Evolutionary conservation across 176 grass and related monocot genomes (phyloP).

Genomic region (Lolium perenne): DNA sequence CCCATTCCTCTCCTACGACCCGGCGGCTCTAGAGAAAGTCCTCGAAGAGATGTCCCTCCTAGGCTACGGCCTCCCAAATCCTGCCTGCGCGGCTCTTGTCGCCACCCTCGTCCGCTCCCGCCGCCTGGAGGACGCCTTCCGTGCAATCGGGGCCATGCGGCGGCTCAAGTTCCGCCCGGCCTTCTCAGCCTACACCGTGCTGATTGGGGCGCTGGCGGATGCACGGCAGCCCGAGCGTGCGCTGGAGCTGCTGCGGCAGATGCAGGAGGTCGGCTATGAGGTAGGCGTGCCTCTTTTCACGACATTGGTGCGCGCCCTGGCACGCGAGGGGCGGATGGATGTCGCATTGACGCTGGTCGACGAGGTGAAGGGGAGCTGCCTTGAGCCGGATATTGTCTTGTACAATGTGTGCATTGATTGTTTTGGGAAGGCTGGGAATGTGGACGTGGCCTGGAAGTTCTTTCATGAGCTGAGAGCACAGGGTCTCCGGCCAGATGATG

Average conservation of each 20-base stretch:
- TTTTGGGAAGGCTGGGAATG: constrained; percentile 89
- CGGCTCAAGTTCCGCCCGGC: constrained; percentile 85
- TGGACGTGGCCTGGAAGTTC: constrained; percentile 97
- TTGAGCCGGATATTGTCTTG: constrained; percentile 73
- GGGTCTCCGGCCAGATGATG: constrained; percentile 75
- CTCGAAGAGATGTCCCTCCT: constrained; percentile 86
- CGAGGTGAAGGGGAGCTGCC: constrained; percentile 82
- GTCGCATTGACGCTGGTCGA: constrained; percentile 63
- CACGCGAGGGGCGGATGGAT: constrained; percentile 61
- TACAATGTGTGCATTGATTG: constrained; percentile 94
- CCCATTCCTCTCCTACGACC: constrained; percentile 58
- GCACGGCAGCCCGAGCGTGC: constrained; percentile 59
- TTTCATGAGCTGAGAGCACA: constrained; percentile 83
- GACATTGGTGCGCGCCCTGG: constrained; percentile 68
- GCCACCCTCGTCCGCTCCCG: constrained; percentile 55
- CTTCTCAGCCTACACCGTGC: constrained; percentile 76
- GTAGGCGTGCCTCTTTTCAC: constrained; percentile 82
- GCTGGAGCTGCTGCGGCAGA: constrained; percentile 79
- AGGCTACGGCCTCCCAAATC: constrained; percentile 59
- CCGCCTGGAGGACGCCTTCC: constrained; percentile 58
- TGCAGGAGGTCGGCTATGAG: constrained; percentile 93
- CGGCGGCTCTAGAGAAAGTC: constrained; percentile 58
- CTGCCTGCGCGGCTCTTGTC: constrained; percentile 61
- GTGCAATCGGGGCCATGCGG: constrained; percentile 53
- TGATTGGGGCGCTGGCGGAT: constrained; percentile 78